phyloP scores from a whole-genome alignment of 2,329 filamentous ascomycete species.

The Fusarium euwallaceae region DNA sequence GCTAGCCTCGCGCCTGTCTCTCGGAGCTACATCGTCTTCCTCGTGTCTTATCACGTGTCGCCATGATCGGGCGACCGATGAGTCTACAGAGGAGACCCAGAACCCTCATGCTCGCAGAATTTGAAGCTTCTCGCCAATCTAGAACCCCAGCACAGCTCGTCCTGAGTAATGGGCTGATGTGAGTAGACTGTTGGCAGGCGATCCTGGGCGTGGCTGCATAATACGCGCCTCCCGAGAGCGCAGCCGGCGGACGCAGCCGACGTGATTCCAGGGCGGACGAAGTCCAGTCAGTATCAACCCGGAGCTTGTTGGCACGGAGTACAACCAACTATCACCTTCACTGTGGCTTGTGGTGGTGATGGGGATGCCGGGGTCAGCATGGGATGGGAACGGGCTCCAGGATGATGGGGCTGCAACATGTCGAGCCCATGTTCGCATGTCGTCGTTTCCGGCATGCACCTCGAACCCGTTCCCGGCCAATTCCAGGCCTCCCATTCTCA shows the following conservation, averaged over 20 bases:
- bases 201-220: conserved; percentile 46
- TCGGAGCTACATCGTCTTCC: not conserved
- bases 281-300: conserved; percentile 34
- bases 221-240: conserved; percentile 39
- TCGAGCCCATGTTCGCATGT: conserved; percentile 13
- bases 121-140: conserved; percentile 12
- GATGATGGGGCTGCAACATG: conserved; percentile 25
- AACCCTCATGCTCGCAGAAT: not conserved
- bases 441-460: conserved; percentile 6
- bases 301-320: conserved; percentile 40
- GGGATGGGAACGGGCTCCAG: conserved; percentile 32
- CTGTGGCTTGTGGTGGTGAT: conserved; percentile 23
- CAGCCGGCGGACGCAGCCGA: conserved; percentile 32
- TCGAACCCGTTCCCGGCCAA: not conserved
- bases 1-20: conserved; percentile 3
- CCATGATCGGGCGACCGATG: not conserved
- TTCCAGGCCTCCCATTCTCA: not conserved
- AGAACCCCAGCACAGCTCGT: conserved; percentile 12
- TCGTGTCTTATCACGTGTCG: not conserved
- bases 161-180: conserved; percentile 43
- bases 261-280: conserved; percentile 23
- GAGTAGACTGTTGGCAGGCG: conserved; percentile 31
- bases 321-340: conserved; percentile 27
- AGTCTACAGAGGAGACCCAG: not conserved
- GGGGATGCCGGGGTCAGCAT: conserved; percentile 30